Conservation (phyloP, 2,329 filamentous ascomycete species). For the Venturia nashicola region DNA sequence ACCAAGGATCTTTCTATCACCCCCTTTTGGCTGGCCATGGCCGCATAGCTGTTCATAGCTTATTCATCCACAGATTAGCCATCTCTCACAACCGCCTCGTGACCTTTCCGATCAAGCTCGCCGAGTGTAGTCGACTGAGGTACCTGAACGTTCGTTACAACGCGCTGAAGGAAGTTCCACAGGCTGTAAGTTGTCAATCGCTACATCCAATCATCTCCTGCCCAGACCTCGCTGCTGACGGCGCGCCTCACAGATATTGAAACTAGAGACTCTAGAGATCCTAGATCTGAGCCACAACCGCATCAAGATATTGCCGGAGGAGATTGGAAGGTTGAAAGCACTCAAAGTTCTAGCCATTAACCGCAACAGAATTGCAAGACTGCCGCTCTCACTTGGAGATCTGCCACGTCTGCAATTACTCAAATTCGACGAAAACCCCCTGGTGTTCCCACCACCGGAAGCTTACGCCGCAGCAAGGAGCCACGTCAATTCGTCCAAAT, state of each 20-base stretch:
- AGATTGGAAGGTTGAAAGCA: slow-evolving; percentile 69
- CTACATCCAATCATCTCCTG: neutral
- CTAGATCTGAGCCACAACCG: slow-evolving; percentile 86
- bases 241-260: slow-evolving; percentile 53
- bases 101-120: slow-evolving; percentile 56
- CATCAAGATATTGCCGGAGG: slow-evolving; percentile 62
- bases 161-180: slow-evolving; percentile 54
- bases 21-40: slow-evolving; percentile 5
- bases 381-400: slow-evolving; percentile 74
- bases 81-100: slow-evolving; percentile 69
- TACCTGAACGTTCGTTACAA: slow-evolving; percentile 76
- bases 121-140: slow-evolving; percentile 64
- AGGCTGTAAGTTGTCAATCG: slow-evolving; percentile 38
- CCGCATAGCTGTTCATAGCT: slow-evolving; percentile 11
- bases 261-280: slow-evolving; percentile 78
- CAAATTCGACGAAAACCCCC: slow-evolving; percentile 79
- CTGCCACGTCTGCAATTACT: slow-evolving; percentile 83
- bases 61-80: slow-evolving; percentile 46
- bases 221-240: slow-evolving; percentile 15
- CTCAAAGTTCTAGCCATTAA: slow-evolving; percentile 82
- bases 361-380: slow-evolving; percentile 73
- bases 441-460: slow-evolving; percentile 57
- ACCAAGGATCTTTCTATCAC: neutral
- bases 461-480: slow-evolving; percentile 19
- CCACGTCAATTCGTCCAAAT: slow-evolving; percentile 1